Base-by-base conservation (phyloP, 2,329 filamentous ascomycete species). In the Talaromyces sp. region DNA sequence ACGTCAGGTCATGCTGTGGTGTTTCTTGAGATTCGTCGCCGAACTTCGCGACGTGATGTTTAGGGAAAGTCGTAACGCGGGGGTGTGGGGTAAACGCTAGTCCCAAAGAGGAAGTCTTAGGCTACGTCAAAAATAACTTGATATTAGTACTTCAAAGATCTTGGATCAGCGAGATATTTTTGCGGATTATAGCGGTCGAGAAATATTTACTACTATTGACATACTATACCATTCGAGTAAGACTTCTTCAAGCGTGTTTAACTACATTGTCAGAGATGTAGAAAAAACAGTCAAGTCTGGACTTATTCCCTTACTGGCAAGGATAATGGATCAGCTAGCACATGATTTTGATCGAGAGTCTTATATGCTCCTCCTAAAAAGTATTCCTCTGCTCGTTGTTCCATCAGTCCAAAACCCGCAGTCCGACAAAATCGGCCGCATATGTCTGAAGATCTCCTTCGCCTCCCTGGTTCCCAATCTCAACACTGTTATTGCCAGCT, bases 401-500 rank as follows among this genome's bases (percentile, higher is more conserved):
- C 13, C 6, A 8, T 39, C 17, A 39, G 36, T 39, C 36, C 36
- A 39, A n/a, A 39, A 39, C 36, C 15, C 36, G 36, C 15, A 39
- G 36, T 15, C 36, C 36, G 36, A 39, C 36, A 39, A 39, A 39
- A 39, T 39, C 36, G 2, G 36, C 36, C 36, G 36, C 36, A 39
- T 39, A 39, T 5, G 36, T 39, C 36, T 39, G 15, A 3, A 39
- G 36, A 68, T 70, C 51, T 63, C 52, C 62, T n/a, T 62, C 65
- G 0, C 69, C 70, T 6, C 63, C 70, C 33, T 62, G 67, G 66
- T 77, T 77, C 0, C 70, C 70, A 28, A 77, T 67, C 3, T 71
- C 66, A 13, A 78, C 64, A 33, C 80, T 80, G 13, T 71, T 69
- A 0, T 64, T 63, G 0, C 80, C 80, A 10, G 71, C 72, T 13